Evolutionary conservation across 306 rosid species (phyloP).

Genomic region (Carpinus viminea): DNA sequence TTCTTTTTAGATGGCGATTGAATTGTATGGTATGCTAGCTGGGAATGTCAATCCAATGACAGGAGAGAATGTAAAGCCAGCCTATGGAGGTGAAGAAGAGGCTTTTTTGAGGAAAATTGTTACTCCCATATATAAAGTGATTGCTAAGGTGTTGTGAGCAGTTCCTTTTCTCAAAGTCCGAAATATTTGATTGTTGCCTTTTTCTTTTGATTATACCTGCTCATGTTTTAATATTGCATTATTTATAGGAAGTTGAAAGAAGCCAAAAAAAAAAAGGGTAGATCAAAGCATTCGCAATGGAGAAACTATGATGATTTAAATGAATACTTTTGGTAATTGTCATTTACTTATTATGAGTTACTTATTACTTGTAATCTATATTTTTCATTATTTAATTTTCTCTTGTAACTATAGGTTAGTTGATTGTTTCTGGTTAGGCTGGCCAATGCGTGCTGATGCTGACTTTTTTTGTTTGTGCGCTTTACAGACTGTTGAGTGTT

Average conservation of each 20-base stretch:
- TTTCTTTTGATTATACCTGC: constrained; percentile 17
- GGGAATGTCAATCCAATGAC: constrained; percentile 98
- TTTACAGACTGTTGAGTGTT: constrained; percentile 17
- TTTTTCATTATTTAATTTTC: constrained; percentile 19
- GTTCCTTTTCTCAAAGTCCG: not conserved
- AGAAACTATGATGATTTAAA: constrained; percentile 95
- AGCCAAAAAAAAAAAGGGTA: constrained; percentile 84
- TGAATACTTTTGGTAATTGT: constrained; percentile 86
- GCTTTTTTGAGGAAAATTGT: constrained; percentile 86
- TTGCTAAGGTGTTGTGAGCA: constrained; percentile 66
- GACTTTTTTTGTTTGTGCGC: constrained; percentile 71
- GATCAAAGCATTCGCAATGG: constrained; percentile 98
- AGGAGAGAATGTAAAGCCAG: constrained; percentile 94
- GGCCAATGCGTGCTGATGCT: constrained; percentile 99
- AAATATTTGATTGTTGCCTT: constrained; percentile 15
- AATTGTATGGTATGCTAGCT: constrained; percentile 96
- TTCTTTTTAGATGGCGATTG: constrained; percentile 86
- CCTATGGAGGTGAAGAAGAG: constrained; percentile 97
- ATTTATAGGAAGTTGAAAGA: constrained; percentile 70
- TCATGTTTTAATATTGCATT: constrained; percentile 23
- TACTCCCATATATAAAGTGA: constrained; percentile 90
- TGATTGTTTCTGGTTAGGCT: constrained; percentile 91
- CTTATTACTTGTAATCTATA: constrained; percentile 7
- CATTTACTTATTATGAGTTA: constrained; percentile 9
- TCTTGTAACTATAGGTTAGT: constrained; percentile 66